Conservation (phyloP, 208 protist genomes). For the Lotmaria passim region DNA sequence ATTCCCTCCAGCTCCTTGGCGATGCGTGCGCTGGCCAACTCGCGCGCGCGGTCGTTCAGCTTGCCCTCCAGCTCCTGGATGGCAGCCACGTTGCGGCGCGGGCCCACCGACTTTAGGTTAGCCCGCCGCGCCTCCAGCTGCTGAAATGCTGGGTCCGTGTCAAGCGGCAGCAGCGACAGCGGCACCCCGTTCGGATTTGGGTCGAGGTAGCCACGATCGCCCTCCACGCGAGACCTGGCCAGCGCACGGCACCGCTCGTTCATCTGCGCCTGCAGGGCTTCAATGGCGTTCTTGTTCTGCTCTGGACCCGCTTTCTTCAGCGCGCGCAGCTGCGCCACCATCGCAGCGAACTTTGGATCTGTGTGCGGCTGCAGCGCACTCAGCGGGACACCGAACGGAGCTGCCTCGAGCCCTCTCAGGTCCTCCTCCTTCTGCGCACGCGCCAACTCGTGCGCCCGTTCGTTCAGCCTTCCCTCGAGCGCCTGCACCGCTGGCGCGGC, state of each 20-base stretch:
- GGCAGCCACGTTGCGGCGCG: slow-evolving; percentile 35
- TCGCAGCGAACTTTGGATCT: slow-evolving; percentile 39
- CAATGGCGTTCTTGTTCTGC: slow-evolving; percentile 35
- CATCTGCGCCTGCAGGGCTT: slow-evolving; percentile 43
- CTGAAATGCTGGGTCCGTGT: slow-evolving; percentile 53
- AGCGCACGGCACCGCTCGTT: slow-evolving; percentile 55
- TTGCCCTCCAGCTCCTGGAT: slow-evolving; percentile 37
- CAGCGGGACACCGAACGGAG: slow-evolving; percentile 55
- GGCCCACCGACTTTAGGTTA: slow-evolving; percentile 45
- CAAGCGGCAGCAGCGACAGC: slow-evolving; percentile 47
- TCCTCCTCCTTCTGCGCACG: slow-evolving; percentile 47
- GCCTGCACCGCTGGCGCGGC: slow-evolving; percentile 34
- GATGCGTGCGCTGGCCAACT: slow-evolving; percentile 44
- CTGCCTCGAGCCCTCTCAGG: slow-evolving; percentile 45
- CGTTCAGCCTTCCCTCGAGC: slow-evolving; percentile 62
- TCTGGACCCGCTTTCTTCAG: slow-evolving; percentile 34
- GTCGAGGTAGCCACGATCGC: slow-evolving; percentile 61
- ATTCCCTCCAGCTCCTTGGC: slow-evolving; percentile 46
- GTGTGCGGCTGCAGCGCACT: slow-evolving; percentile 46
- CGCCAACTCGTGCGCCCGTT: slow-evolving; percentile 65
- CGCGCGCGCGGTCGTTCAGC: slow-evolving; percentile 51
- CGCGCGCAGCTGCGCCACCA: slow-evolving; percentile 44
- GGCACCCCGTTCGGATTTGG: slow-evolving; percentile 53
- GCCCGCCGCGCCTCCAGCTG: slow-evolving; percentile 60
- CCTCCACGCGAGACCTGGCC: slow-evolving; percentile 41